Percentiles rank a stretch among this genome's conserved stretches.
Evolutionary conservation across 2,329 filamentous ascomycete species (phyloP).

Genomic region (Talaromyces atroroseus): DNA sequence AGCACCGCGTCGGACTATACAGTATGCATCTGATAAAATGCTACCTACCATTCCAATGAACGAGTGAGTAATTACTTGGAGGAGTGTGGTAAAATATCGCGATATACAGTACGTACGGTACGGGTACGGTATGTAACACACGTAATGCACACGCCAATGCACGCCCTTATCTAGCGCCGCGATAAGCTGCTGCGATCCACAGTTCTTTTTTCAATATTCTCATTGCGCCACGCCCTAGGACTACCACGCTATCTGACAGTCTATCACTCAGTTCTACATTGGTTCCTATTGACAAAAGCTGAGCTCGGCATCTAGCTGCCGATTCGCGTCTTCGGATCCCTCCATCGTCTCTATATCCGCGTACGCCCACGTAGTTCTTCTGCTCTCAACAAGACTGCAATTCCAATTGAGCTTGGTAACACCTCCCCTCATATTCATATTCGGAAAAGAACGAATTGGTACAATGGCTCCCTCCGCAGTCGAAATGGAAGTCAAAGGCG

Average conservation of each 20-base stretch:
- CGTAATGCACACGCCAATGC: neutral
- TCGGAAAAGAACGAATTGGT: neutral
- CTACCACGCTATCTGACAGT: neutral
- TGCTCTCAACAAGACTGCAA: neutral
- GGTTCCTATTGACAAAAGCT: neutral
- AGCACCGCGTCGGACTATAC: neutral
- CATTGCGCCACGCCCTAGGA: neutral
- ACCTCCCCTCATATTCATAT: neutral
- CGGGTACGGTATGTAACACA: neutral
- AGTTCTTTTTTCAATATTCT: neutral
- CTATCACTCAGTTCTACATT: neutral
- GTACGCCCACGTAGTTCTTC: neutral
- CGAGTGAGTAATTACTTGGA: neutral
- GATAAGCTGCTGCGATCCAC: neutral
- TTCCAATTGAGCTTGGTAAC: neutral
- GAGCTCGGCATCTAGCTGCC: neutral
- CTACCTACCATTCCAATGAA: too few relatives aligned
- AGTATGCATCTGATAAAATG: too few relatives aligned
- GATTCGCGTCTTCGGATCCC: neutral
- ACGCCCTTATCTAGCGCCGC: neutral
- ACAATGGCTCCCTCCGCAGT: slow-evolving; percentile 27
- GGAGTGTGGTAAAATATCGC: neutral
- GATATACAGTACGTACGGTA: neutral
- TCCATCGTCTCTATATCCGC: neutral
- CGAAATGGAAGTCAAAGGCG: slow-evolving; percentile 27